Base-by-base conservation (phyloP, 441 rosid genomes). In the Pelargonium cotyledonis region DNA sequence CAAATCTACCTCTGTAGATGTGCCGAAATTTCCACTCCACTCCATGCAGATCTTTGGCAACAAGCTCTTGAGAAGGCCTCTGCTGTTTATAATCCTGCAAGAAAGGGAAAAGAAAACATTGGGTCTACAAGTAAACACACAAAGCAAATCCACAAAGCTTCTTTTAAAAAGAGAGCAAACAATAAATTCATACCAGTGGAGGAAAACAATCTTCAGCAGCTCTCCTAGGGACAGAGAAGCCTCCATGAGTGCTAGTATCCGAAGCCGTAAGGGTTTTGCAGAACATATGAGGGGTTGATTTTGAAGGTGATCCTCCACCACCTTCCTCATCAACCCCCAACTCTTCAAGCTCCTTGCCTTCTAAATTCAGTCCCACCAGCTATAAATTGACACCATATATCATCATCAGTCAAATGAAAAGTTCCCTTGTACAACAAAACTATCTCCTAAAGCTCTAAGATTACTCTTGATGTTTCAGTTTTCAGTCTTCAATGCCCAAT, bases 211-310 rank as follows among this genome's bases (percentile, higher is more conserved):
- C 96, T 78, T 91, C 96, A 12, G 97, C 97, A 41, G 96, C 96
- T 79, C 97, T 76, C 29, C 97, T 85, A 4, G 96, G 96, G 57
- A 91, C 96, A 2, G 96, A 91, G 80, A 91, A 91, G 26, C 97
- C 97, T 74, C 97, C 97, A 79, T 91, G 97, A n/a, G 97, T 89
- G 81, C 97, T 91, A 47, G 97, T 91, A 77, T 91, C 97, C 49
- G 97, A 89, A 79, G 97, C 97, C 21, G 97, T 91, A 60, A 91
- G 86, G 68, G 97, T 89, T 77, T 91, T 91, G 79, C 96, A 91
- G 79, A 89, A 91, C 94, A 89, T 89, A 75, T 91, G 97, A 67
- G 92, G 90, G 40, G 89, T 91, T 73, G 81, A 69, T 86, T 83
- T 88, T 64, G 82, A 66, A 11, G 88, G 82, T 67, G 86, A 81